Conservation (phyloP, 2,329 filamentous ascomycete genomes). For the Emergomyces africanus region DNA sequence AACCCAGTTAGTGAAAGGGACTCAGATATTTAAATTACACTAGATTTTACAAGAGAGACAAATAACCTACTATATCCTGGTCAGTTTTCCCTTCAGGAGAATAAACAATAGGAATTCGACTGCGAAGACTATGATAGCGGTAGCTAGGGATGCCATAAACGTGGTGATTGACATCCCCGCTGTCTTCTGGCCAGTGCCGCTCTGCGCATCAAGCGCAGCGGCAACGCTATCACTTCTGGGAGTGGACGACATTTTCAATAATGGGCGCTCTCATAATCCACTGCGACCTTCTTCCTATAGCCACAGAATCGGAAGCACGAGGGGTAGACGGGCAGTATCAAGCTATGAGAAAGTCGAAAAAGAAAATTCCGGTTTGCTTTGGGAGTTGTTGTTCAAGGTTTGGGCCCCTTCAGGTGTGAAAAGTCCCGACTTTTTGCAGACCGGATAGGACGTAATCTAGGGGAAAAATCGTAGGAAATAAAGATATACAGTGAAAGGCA, state of each 20-base stretch:
- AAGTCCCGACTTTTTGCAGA: background rate
- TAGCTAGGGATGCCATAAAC: constrained; percentile 54
- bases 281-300: background rate
- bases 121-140: constrained; percentile 50
- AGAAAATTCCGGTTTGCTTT: background rate
- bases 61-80: constrained; percentile 64
- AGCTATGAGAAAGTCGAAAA: background rate
- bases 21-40: background rate
- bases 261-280: background rate
- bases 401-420: background rate
- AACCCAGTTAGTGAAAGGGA: constrained; percentile 6
- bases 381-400: background rate
- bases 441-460: background rate
- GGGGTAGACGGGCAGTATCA: background rate
- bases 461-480: background rate
- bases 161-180: constrained; percentile 29
- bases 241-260: constrained; percentile 3
- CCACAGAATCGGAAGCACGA: background rate
- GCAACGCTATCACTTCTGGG: constrained; percentile 16
- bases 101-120: constrained; percentile 58
- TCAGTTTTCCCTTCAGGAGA: constrained; percentile 62
- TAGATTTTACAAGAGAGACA: background rate
- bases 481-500: background rate
- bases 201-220: constrained; percentile 23
- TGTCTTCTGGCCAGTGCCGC: constrained; percentile 22